A percentile compares a stretch with the other conserved stretches of the same genome.
Evolutionary conservation across 345 rosid genomes (phyloP).

Genomic region (Reutealis trisperma): DNA sequence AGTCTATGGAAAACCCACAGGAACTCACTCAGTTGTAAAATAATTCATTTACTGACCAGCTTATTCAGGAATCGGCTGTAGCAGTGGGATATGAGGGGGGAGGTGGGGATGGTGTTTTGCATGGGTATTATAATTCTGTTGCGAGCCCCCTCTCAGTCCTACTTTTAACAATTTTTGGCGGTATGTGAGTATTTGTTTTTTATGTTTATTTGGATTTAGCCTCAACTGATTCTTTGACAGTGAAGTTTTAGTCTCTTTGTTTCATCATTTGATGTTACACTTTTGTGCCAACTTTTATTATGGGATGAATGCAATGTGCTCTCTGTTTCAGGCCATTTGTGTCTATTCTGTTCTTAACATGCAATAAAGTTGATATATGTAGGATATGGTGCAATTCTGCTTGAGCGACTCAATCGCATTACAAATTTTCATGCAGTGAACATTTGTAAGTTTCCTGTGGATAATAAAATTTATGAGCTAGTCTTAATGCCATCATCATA

Average conservation of each 20-base stretch:
- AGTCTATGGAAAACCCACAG: constrained; percentile 81
- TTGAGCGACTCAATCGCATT: not conserved
- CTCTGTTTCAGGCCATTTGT: not conserved
- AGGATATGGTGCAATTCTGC: not conserved
- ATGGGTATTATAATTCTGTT: constrained; percentile 17
- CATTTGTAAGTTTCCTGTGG: not conserved
- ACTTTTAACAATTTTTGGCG: constrained; percentile 34
- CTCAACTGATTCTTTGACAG: constrained; percentile 30
- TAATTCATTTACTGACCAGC: constrained; percentile 18
- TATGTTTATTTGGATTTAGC: constrained; percentile 20
- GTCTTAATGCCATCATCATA: too few species aligned
- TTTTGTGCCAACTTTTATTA: not conserved
- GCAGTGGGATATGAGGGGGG: constrained; percentile 19
- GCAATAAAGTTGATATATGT: not conserved
- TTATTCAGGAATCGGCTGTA: constrained; percentile 22
- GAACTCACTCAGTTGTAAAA: constrained; percentile 83
- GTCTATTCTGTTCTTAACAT: not conserved
- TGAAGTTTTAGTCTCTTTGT: constrained; percentile 11
- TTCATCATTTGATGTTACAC: constrained; percentile 12
- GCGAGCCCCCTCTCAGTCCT: not conserved
- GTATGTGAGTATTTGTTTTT: constrained; percentile 31
- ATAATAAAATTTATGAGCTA: too few species aligned
- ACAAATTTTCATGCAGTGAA: not conserved
- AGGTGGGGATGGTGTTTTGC: not conserved
- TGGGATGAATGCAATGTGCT: constrained; percentile 18